Percentiles rank a stretch among this genome's conserved stretches.
These are phyloP conservation scores for Rhodamnia argentea DNA, from an alignment of 345 rosid genomes.

Conservation along the genomic window DNA sequence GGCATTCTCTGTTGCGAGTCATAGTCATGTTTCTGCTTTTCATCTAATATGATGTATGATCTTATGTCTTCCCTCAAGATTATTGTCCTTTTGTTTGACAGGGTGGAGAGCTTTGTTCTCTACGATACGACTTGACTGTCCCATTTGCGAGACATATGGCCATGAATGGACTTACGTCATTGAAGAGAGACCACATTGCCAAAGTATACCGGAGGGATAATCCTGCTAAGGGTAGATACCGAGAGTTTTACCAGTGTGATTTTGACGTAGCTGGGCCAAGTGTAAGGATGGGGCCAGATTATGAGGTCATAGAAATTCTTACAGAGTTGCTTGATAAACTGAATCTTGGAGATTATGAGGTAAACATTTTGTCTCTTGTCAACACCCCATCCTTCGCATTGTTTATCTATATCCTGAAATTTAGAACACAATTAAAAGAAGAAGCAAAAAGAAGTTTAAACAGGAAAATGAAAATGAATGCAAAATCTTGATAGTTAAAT, in stretches of 20 bases:
- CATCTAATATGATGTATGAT: background rate
- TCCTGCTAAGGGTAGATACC: conserved; percentile 87
- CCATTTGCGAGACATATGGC: conserved; percentile 94
- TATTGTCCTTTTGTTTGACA: conserved; percentile 9
- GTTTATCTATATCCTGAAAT: background rate
- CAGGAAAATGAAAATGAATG: background rate
- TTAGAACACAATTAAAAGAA: background rate
- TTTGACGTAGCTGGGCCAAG: conserved; percentile 88
- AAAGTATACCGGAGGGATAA: conserved; percentile 92
- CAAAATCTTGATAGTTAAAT: background rate
- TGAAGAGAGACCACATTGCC: conserved; percentile 83
- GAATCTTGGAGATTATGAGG: conserved; percentile 86
- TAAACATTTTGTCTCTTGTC: conserved; percentile 3
- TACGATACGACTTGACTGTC: conserved; percentile 87
- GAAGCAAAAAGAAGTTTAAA: background rate
- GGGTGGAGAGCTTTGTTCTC: conserved; percentile 97
- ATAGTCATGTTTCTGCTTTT: background rate
- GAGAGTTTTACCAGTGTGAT: conserved; percentile 98
- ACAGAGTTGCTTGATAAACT: conserved; percentile 76
- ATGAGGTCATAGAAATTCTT: conserved; percentile 63
- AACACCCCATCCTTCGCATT: background rate
- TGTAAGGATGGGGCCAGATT: conserved; percentile 93
- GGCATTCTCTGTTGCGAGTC: background rate
- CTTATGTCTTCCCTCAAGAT: background rate
- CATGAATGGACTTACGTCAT: conserved; percentile 73